A percentile compares a stretch with the other conserved stretches of the same genome.
phyloP scores from a whole-genome alignment of 331 rosid species.

The Telfairia occidentalis region DNA sequence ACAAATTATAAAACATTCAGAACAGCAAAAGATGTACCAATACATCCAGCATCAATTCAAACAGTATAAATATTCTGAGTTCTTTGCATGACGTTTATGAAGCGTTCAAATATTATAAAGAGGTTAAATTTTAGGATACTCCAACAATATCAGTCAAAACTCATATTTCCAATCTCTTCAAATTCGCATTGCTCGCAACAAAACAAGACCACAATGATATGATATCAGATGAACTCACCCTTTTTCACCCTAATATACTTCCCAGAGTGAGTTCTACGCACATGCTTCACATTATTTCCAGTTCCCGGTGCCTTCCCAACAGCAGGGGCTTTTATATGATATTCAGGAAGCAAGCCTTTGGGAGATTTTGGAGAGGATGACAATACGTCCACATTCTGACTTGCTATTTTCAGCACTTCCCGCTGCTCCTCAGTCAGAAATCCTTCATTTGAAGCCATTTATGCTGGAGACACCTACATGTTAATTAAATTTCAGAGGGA shows the following conservation, averaged over 20 bases:
- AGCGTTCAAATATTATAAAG: not conserved
- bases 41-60: not conserved
- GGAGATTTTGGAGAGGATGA: conserved; percentile 92
- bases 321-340: conserved; percentile 64
- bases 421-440: conserved; percentile 86
- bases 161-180: not conserved
- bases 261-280: conserved; percentile 77
- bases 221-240: conserved; percentile 38
- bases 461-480: conserved; percentile 2
- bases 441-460: conserved; percentile 87
- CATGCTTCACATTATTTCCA: conserved; percentile 70
- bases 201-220: not conserved
- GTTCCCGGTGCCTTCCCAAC: conserved; percentile 69
- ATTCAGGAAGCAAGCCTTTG: conserved; percentile 53
- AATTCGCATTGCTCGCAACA: not conserved
- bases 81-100: not conserved
- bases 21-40: not conserved
- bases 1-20: not conserved
- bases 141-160: not conserved
- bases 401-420: conserved; percentile 59
- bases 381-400: conserved; percentile 58
- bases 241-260: conserved; percentile 71
- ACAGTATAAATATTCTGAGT: not conserved
- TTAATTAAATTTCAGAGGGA: not conserved
- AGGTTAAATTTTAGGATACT: not conserved